Conservation (phyloP, 257 asterid genomes). For the Lithospermum erythrorhizon region DNA sequence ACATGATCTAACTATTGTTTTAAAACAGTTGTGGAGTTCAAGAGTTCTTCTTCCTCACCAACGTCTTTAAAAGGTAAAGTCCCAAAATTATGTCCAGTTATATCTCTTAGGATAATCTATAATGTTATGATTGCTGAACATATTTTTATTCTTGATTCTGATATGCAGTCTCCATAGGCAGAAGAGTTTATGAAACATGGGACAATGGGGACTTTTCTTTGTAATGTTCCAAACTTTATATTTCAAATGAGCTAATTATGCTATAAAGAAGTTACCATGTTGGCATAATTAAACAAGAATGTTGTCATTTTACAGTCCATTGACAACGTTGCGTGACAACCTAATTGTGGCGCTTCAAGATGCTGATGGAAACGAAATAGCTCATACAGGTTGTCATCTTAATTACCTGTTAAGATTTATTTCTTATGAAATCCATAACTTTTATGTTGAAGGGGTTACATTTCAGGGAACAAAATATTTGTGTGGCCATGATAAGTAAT, state of each 20-base stretch:
- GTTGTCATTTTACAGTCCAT: conserved; percentile 51
- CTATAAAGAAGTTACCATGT: background rate
- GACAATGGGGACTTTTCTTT: conserved; percentile 71
- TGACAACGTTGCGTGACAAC: conserved; percentile 55
- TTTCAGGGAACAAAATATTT: too few relatives aligned
- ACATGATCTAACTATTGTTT: conserved; percentile 5
- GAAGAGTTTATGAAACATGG: conserved; percentile 57
- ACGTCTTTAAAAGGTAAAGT: conserved; percentile 50
- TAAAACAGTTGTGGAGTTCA: conserved; percentile 59
- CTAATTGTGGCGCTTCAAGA: conserved; percentile 62
- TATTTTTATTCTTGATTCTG: background rate
- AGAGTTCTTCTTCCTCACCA: conserved; percentile 51
- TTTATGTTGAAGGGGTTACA: too few relatives aligned
- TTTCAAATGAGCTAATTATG: conserved; percentile 7
- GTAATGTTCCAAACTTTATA: conserved; percentile 36
- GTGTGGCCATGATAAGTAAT: too few relatives aligned
- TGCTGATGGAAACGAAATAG: conserved; percentile 63
- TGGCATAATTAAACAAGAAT: conserved; percentile 2
- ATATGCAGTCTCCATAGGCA: conserved; percentile 77
- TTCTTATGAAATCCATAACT: conserved; percentile 1
- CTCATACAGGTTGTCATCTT: conserved; percentile 42
- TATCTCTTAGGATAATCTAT: background rate
- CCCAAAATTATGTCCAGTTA: background rate
- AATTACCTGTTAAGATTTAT: background rate
- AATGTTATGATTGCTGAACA: background rate